phyloP scores from a whole-genome alignment of 805 yeast genomes.

The Priceomyces haplophilus region DNA sequence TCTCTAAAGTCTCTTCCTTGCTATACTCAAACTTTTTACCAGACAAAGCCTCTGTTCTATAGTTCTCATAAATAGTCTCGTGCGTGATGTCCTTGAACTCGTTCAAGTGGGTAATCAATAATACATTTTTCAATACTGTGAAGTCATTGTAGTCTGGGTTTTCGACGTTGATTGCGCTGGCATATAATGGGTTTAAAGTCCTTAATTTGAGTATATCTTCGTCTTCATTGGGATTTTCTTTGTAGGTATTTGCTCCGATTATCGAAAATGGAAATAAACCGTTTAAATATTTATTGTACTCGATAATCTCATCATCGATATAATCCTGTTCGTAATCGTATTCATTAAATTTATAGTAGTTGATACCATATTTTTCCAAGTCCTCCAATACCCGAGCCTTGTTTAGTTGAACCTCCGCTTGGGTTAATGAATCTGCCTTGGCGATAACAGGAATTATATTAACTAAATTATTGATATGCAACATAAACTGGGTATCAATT shows the following conservation, averaged over 20 bases:
- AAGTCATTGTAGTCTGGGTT: conserved; percentile 78
- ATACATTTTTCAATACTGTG: conserved; percentile 70
- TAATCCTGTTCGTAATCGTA: conserved; percentile 51
- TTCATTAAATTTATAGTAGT: conserved; percentile 69
- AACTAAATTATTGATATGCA: conserved; percentile 40
- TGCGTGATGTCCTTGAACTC: conserved; percentile 89
- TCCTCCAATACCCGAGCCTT: conserved; percentile 76
- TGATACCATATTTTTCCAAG: conserved; percentile 64
- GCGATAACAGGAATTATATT: conserved; percentile 44
- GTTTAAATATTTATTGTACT: conserved; percentile 62
- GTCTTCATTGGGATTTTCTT: conserved; percentile 36
- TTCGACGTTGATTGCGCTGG: conserved; percentile 58
- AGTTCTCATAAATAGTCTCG: conserved; percentile 81
- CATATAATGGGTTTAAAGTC: conserved; percentile 44
- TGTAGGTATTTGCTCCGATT: conserved; percentile 65
- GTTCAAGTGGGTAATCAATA: conserved; percentile 78
- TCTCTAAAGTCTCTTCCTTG: conserved; percentile 9
- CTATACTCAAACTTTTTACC: conserved; percentile 51
- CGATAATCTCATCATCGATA: conserved; percentile 61
- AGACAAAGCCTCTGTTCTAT: conserved; percentile 82
- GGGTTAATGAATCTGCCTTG: conserved; percentile 43
- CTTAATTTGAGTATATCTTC: conserved; percentile 52
- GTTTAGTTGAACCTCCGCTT: conserved; percentile 54
- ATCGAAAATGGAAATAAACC: conserved; percentile 64
- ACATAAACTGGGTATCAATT: conserved; percentile 41